A percentile compares a stretch with the other conserved stretches of the same genome.
phyloP scores from a whole-genome alignment of 306 rosid species.

The Elaeagnus macrophylla region DNA sequence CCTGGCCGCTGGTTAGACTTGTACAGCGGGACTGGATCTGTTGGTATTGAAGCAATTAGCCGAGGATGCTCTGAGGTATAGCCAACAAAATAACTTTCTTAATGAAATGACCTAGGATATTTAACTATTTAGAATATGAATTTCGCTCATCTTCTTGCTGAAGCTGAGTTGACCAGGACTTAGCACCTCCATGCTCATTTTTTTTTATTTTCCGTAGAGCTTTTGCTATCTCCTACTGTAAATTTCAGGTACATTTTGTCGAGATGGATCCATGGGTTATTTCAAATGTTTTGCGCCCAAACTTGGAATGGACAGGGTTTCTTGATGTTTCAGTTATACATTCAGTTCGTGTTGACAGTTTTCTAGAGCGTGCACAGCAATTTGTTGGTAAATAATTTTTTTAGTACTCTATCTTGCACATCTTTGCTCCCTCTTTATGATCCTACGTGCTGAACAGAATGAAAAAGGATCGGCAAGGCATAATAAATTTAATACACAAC shows the following conservation, averaged over 20 bases:
- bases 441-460: neutral
- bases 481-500: neutral
- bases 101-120: neutral
- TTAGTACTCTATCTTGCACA: constrained; percentile 10
- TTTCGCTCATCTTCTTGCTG: neutral
- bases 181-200: neutral
- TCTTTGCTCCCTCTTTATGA: neutral
- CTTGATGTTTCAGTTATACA: constrained; percentile 74
- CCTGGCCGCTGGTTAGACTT: constrained; percentile 98
- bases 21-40: constrained; percentile 97
- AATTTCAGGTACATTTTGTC: constrained; percentile 77
- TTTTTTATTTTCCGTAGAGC: neutral
- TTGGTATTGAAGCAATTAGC: constrained; percentile 94
- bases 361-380: constrained; percentile 65
- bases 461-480: neutral
- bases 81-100: neutral
- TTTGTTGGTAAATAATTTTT: constrained; percentile 47
- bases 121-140: neutral
- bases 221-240: constrained; percentile 9
- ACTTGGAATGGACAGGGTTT: constrained; percentile 80
- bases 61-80: constrained; percentile 90
- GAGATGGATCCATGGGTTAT: constrained; percentile 99
- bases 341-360: constrained; percentile 65
- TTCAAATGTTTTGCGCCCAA: constrained; percentile 71
- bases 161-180: neutral